Evolutionary conservation across 495 filamentous ascomycete species (phyloP).

Genomic region (Aspergillus affinis): DNA sequence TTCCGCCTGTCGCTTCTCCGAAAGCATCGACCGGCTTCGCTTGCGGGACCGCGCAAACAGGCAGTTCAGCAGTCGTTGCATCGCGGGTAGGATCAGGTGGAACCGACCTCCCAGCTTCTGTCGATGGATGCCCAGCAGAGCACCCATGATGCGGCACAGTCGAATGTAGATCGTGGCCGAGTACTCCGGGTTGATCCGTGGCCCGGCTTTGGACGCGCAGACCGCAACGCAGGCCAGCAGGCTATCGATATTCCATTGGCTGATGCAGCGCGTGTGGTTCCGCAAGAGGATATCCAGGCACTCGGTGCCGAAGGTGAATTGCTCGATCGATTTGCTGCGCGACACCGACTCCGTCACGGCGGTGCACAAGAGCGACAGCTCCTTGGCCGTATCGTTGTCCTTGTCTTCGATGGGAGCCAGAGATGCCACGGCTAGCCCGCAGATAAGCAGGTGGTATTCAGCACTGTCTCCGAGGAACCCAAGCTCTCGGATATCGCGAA

Average conservation of each 20-base stretch:
- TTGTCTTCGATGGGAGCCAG: slow-evolving; percentile 40
- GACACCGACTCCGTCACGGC: slow-evolving; percentile 30
- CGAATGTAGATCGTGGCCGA: slow-evolving; percentile 58
- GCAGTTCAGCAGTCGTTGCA: slow-evolving; percentile 63
- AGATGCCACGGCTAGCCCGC: slow-evolving; percentile 37
- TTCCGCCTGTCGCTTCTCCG: slow-evolving; percentile 19
- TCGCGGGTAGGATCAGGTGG: slow-evolving; percentile 62
- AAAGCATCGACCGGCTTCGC: slow-evolving; percentile 40
- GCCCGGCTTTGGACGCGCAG: slow-evolving; percentile 46
- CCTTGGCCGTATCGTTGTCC: slow-evolving; percentile 34
- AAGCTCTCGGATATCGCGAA: slow-evolving; percentile 34
- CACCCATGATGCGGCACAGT: slow-evolving; percentile 57
- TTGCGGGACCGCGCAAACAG: slow-evolving; percentile 58
- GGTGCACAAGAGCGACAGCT: slow-evolving; percentile 38
- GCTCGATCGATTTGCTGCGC: slow-evolving; percentile 42
- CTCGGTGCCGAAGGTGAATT: slow-evolving; percentile 58
- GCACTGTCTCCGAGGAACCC: slow-evolving; percentile 34
- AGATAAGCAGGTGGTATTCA: slow-evolving; percentile 36
- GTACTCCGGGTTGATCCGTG: slow-evolving; percentile 35
- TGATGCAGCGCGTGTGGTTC: slow-evolving; percentile 51
- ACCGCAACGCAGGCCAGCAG: slow-evolving; percentile 57
- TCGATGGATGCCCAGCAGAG: slow-evolving; percentile 60
- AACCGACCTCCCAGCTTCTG: slow-evolving; percentile 66
- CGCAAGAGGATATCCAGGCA: slow-evolving; percentile 58
- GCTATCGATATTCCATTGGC: slow-evolving; percentile 69